A percentile compares a stretch with the other conserved stretches of the same genome.
Evolutionary conservation across 768 basidiomycete genomes (phyloP).

Genomic region (Mycena polygramma): DNA sequence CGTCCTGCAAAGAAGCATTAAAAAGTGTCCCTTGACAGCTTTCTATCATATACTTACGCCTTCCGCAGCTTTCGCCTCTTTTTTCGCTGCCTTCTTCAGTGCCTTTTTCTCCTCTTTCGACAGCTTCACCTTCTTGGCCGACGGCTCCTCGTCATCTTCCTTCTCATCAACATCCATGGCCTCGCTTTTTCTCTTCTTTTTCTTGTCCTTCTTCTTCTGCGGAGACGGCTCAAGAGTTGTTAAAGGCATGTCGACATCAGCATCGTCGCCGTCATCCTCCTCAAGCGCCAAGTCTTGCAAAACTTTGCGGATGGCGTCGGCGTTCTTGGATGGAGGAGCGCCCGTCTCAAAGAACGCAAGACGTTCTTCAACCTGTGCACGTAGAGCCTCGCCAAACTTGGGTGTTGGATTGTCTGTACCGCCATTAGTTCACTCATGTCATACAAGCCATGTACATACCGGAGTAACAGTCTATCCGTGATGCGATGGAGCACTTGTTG

Average conservation of each 20-base stretch:
- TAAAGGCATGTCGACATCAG: slow-evolving; percentile 62
- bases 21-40: background rate
- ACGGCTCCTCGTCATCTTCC: slow-evolving; percentile 64
- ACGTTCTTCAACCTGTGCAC: slow-evolving; percentile 95
- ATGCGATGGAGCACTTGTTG: slow-evolving; percentile 98
- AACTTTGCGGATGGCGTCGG: slow-evolving; percentile 93
- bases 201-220: slow-evolving; percentile 69
- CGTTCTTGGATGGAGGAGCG: slow-evolving; percentile 88
- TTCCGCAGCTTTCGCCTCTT: slow-evolving; percentile 65
- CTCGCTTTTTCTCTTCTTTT: slow-evolving; percentile 77
- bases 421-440: background rate
- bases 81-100: slow-evolving; percentile 82
- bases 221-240: slow-evolving; percentile 71
- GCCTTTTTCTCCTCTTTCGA: slow-evolving; percentile 92
- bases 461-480: slow-evolving; percentile 94
- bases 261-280: slow-evolving; percentile 70
- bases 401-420: slow-evolving; percentile 83
- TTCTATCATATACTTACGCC: slow-evolving; percentile 45
- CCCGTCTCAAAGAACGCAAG: slow-evolving; percentile 95
- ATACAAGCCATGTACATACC: slow-evolving; percentile 58
- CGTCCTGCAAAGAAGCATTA: slow-evolving; percentile 31
- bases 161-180: slow-evolving; percentile 74
- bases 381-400: slow-evolving; percentile 95
- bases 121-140: slow-evolving; percentile 79
- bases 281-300: slow-evolving; percentile 82